Evolutionary conservation across 2,329 filamentous ascomycete genomes (phyloP).

Genomic region (Cyphellophora europaea): DNA sequence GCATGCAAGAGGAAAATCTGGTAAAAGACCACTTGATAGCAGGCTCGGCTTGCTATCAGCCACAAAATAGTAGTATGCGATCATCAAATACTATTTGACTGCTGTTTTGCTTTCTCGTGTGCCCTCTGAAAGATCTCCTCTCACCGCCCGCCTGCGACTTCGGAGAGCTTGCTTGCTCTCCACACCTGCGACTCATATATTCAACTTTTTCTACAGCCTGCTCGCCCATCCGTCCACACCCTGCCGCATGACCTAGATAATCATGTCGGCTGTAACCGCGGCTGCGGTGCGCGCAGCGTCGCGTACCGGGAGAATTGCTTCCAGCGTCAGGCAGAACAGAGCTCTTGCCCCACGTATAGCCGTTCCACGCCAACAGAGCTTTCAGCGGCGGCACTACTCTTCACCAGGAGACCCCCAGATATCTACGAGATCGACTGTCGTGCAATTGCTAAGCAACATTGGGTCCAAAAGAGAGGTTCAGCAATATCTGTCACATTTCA

Average conservation of each 20-base stretch:
- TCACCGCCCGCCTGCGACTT: neutral
- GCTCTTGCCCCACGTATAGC: neutral
- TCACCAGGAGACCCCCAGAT: constrained; percentile 41
- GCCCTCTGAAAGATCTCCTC: too few species aligned
- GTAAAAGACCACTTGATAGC: too few species aligned
- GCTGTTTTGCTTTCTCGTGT: too few species aligned
- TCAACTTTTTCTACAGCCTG: neutral
- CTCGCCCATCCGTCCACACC: too few species aligned
- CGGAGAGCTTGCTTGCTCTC: neutral
- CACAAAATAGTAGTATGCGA: too few species aligned
- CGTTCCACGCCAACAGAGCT: constrained; percentile 10
- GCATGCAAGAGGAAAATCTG: too few species aligned
- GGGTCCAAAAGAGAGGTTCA: constrained; percentile 93
- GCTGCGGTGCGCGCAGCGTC: constrained; percentile 18
- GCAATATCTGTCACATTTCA: constrained; percentile 96
- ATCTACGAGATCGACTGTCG: constrained; percentile 68
- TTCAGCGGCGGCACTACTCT: constrained; percentile 32
- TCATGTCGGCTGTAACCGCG: constrained; percentile 17
- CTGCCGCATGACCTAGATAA: constrained; percentile 19
- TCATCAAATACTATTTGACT: too few species aligned
- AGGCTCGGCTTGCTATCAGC: too few species aligned
- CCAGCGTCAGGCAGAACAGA: neutral
- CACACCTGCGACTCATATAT: neutral
- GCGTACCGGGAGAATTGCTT: constrained; percentile 5
- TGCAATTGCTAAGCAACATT: constrained; percentile 88